A percentile compares a stretch with the other conserved stretches of the same genome.
phyloP scores from a whole-genome alignment of 768 basidiomycete genomes.

The Serendipita sp. region DNA sequence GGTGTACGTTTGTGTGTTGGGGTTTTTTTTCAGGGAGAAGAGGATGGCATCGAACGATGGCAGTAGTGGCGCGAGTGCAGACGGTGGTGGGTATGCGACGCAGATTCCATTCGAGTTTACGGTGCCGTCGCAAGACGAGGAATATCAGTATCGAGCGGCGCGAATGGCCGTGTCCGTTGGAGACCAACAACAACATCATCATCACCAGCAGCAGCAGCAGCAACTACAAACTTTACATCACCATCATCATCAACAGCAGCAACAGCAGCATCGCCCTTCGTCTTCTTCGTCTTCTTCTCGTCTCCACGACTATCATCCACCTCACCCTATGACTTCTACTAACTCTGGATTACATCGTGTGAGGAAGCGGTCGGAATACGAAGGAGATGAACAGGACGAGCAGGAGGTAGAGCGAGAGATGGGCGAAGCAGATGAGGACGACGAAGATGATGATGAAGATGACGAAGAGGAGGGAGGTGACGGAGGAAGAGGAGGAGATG shows the following conservation, averaged over 20 bases:
- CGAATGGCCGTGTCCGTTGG: not conserved
- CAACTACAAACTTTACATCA: not conserved
- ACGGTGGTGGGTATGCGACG: not conserved
- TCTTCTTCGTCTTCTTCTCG: not conserved
- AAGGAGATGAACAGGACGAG: too few relatives aligned
- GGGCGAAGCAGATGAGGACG: conserved; percentile 1
- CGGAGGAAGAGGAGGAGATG: not conserved
- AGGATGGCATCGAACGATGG: too few relatives aligned
- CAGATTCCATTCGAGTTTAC: conserved; percentile 2
- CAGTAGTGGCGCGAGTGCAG: too few relatives aligned
- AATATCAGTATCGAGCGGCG: not conserved
- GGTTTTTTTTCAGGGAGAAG: too few relatives aligned
- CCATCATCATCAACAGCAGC: not conserved
- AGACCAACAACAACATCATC: not conserved
- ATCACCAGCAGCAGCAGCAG: not conserved
- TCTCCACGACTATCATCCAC: too few relatives aligned
- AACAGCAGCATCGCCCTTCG: not conserved
- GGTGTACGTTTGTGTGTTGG: too few relatives aligned
- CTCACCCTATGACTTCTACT: too few relatives aligned
- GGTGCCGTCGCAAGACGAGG: not conserved
- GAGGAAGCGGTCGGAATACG: too few relatives aligned
- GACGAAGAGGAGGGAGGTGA: not conserved
- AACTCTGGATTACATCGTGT: too few relatives aligned
- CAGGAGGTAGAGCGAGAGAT: conserved; percentile 3
- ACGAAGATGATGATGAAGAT: not conserved